These are phyloP conservation scores for Cutaneotrichosporon sp. DNA, from an alignment of 1,284 basidiomycete species.

Conservation along the genomic window DNA sequence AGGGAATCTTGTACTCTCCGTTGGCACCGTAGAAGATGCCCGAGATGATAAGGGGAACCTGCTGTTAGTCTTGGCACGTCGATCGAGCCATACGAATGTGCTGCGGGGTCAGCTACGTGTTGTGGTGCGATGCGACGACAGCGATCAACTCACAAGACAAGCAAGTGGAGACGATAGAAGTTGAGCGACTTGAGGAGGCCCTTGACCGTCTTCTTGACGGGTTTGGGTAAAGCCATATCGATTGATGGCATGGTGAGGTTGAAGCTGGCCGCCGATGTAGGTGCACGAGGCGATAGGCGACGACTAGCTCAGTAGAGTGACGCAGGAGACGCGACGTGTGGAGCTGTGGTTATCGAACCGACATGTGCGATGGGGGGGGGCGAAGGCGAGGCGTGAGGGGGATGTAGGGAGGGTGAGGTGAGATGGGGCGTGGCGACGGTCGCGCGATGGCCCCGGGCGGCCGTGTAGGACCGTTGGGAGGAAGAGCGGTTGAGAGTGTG, in stretches of 20 bases:
- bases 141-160: constrained; percentile 48
- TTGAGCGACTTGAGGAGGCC: constrained; percentile 31
- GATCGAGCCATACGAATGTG: constrained; percentile 46
- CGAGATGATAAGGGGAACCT: constrained; percentile 56
- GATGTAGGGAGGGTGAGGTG: background rate
- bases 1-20: constrained; percentile 51
- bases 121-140: too few relatives aligned
- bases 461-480: background rate
- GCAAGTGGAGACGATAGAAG: constrained; percentile 55
- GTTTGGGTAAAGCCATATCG: background rate
- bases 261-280: background rate
- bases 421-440: background rate
- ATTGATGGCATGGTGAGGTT: background rate
- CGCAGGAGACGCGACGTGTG: constrained; percentile 1
- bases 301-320: background rate
- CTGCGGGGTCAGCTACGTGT: constrained; percentile 19
- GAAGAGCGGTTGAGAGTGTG: background rate
- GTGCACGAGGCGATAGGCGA: background rate
- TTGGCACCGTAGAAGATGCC: constrained; percentile 55
- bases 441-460: background rate
- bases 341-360: constrained; percentile 5
- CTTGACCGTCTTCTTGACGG: constrained; percentile 5
- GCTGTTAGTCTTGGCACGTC: constrained; percentile 8
- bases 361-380: constrained; percentile 1
- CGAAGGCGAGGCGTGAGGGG: too few relatives aligned